Evolutionary conservation across 331 rosid genomes (phyloP), one percentile per base, ranked within the genome.

Genomic region (Acacia concinna): DNA sequence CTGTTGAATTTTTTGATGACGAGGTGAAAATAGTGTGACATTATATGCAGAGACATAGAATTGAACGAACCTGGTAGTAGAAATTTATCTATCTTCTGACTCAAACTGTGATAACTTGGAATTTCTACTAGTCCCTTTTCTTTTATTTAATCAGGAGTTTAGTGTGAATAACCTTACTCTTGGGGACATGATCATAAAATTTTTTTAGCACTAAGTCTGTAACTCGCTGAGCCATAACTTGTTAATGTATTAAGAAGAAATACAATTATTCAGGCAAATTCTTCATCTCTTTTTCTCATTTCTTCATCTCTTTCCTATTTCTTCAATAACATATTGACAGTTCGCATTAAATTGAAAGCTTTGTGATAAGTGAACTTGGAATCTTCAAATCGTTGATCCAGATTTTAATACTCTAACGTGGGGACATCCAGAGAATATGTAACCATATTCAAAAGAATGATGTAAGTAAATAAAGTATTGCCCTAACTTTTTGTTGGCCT

Each of bases 361-460:
- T 64, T 64, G 23, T 77, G 21, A n/a, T 41, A n/a, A 65, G 73
- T 66, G 74, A 77, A 77, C 74, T 65, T 77, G 81, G 81, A 62
- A 62, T 65, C 81, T 65, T 65, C 74, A 77, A 32, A 49, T 23
- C 27, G 15, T 77, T 66, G 62, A 62, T 59, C 34, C n/a, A 46
- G 74, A 65, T 46, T 64, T 35, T 77, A 65, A 35, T 66, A 31
- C 74, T 47, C 12, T 43, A 77, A 65, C 7, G 66, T 66, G 25
- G 81, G 54, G 64, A 64, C 67, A 47, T 32, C 51, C 66, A 77
- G 81, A 77, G 44, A 63, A 66, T 49, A 63, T 47, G 65, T 77
- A 66, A 77, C 47, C 54, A 77, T 77, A 23, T 46, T 47, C 64
- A 60, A 25, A 75, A 75, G 56, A 57, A 31, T 46, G 65, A 76